A percentile compares a stretch with the other conserved stretches of the same genome.
These are phyloP conservation scores for Chrysanthemum makinoi DNA, from an alignment of 129 eudicot genomes.

Conservation along the genomic window DNA sequence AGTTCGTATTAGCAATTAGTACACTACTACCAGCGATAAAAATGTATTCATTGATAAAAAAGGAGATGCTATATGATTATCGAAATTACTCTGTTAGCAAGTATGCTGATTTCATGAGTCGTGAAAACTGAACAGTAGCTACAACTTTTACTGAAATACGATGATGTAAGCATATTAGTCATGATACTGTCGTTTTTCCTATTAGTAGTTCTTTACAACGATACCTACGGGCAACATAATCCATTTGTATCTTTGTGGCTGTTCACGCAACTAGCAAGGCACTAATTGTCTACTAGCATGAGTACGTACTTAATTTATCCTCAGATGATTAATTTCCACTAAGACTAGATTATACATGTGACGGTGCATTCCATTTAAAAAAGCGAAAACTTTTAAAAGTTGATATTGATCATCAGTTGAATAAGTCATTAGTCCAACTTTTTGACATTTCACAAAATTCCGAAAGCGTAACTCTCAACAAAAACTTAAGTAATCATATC, in stretches of 20 bases:
- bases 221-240: too few relatives aligned
- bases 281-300: too few relatives aligned
- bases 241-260: too few relatives aligned
- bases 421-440: conserved; percentile 25
- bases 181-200: not conserved
- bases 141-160: not conserved
- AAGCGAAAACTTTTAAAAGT: not conserved
- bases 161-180: not conserved
- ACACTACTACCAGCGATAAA: not conserved
- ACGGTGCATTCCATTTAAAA: not conserved
- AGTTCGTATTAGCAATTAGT: not conserved
- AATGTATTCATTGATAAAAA: not conserved
- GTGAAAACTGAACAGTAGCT: not conserved
- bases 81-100: not conserved
- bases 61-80: not conserved
- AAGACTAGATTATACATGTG: not conserved
- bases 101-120: not conserved
- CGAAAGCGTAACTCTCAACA: conserved; percentile 13
- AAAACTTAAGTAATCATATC: conserved; percentile 8
- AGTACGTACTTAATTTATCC: too few relatives aligned
- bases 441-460: conserved; percentile 19
- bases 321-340: not conserved
- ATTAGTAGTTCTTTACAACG: too few relatives aligned
- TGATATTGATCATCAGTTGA: conserved; percentile 16
- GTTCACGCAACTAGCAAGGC: too few relatives aligned